Evolutionary conservation across 2,329 filamentous ascomycete genomes (phyloP).

Genomic region (Monilinia aucupariae): DNA sequence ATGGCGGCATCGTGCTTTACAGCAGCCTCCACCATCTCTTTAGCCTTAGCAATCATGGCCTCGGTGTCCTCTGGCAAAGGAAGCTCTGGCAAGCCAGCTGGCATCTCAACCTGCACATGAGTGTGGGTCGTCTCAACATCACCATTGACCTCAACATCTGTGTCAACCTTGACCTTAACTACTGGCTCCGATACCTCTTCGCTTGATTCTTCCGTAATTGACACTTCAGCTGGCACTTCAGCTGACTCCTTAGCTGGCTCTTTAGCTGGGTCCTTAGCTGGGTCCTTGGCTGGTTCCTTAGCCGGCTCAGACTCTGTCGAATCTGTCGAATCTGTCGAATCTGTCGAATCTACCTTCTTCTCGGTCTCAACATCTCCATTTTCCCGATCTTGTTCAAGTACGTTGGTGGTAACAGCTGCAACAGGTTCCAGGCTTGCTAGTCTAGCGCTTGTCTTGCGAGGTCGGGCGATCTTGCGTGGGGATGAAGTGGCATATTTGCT

Average conservation of each 20-base stretch:
- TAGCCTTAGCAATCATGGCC: constrained; percentile 79
- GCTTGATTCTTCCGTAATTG: constrained; percentile 20
- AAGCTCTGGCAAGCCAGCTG: constrained; percentile 59
- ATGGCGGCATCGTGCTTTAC: constrained; percentile 38
- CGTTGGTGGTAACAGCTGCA: constrained; percentile 40
- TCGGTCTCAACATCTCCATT: constrained; percentile 36
- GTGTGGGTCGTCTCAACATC: constrained; percentile 66
- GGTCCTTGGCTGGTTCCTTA: neutral
- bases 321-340: constrained; percentile 4
- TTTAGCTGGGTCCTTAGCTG: neutral
- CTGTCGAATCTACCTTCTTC: neutral
- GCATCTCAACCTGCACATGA: constrained; percentile 70
- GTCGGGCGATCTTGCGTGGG: constrained; percentile 37
- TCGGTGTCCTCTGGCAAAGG: constrained; percentile 72
- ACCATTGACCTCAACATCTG: constrained; percentile 50
- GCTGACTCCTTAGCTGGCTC: constrained; percentile 15
- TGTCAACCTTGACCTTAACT: constrained; percentile 65
- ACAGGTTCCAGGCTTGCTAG: constrained; percentile 40
- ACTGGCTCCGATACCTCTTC: constrained; percentile 46
- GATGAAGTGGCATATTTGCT: constrained; percentile 49
- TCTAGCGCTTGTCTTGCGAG: constrained; percentile 42
- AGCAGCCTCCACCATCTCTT: constrained; percentile 77
- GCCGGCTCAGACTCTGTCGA: no score
- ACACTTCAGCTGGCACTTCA: neutral
- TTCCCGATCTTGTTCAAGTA: constrained; percentile 44